Percentiles rank a stretch among this genome's conserved stretches.
phyloP scores from a whole-genome alignment of 2,329 filamentous ascomycete genomes.

The Ophiostoma perfectum region DNA sequence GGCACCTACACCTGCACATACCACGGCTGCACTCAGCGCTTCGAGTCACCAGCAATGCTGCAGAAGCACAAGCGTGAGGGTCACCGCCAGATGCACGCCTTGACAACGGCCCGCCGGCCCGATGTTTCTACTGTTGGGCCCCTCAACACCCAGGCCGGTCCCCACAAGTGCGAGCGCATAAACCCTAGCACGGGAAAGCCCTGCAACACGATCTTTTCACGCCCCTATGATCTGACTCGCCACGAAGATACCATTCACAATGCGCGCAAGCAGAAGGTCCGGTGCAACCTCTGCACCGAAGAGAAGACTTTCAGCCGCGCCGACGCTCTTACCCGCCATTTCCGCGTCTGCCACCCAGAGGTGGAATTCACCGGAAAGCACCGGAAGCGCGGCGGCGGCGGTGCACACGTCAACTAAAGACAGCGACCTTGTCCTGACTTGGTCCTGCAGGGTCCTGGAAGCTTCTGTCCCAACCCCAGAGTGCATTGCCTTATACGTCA shows the following conservation, averaged over 20 bases:
- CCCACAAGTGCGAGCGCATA: constrained; percentile 86
- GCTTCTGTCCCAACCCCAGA: neutral
- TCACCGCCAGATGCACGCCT: constrained; percentile 67
- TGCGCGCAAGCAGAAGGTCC: constrained; percentile 85
- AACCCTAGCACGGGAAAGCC: constrained; percentile 94
- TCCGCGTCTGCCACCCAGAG: constrained; percentile 89
- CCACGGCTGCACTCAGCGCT: constrained; percentile 80
- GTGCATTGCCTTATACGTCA: neutral
- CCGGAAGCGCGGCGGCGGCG: constrained; percentile 32
- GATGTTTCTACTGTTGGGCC: constrained; percentile 46
- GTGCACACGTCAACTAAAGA: neutral
- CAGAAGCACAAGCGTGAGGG: constrained; percentile 95
- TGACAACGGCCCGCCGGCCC: constrained; percentile 36
- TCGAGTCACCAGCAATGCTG: constrained; percentile 77
- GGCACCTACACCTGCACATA: constrained; percentile 97
- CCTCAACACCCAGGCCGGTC: constrained; percentile 83
- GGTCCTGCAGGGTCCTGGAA: neutral
- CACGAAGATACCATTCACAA: constrained; percentile 99
- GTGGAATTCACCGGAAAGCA: constrained; percentile 70
- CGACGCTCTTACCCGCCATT: constrained; percentile 89
- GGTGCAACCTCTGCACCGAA: constrained; percentile 86
- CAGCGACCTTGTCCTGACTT: neutral
- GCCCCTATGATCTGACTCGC: constrained; percentile 91
- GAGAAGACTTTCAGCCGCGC: constrained; percentile 96
- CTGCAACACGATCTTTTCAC: constrained; percentile 88